These are phyloP conservation scores for Apophysomyces variabilis DNA, from an alignment of 371 early-diverging fungal genomes.

Conservation along the genomic window DNA sequence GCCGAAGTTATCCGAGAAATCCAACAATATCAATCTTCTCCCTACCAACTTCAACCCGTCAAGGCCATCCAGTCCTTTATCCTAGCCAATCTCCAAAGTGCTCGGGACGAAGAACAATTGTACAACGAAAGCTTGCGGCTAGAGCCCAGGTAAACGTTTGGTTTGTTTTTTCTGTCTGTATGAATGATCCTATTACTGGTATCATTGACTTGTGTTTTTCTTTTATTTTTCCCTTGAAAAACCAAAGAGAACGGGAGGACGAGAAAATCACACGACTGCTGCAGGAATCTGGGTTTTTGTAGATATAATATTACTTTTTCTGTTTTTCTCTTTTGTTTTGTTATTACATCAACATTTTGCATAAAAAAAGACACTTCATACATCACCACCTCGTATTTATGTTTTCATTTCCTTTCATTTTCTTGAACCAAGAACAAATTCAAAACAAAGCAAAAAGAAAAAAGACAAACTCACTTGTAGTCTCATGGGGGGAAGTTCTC, in stretches of 20 bases:
- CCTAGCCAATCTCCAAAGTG: slow-evolving; percentile 53
- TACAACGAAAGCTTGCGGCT: slow-evolving; percentile 78
- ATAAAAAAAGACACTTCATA: background rate
- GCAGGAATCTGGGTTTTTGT: slow-evolving; percentile 79
- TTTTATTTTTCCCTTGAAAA: background rate
- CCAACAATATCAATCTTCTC: slow-evolving; percentile 83
- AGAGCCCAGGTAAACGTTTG: slow-evolving; percentile 68
- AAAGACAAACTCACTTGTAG: no score
- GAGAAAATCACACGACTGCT: slow-evolving; percentile 79
- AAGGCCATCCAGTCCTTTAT: slow-evolving; percentile 86
- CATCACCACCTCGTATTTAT: no score
- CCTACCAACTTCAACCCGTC: slow-evolving; percentile 78
- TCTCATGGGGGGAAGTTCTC: no score
- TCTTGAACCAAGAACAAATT: no score
- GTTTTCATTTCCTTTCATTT: no score
- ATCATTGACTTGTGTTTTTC: background rate
- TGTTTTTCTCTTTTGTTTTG: background rate
- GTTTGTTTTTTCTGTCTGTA: background rate
- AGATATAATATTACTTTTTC: slow-evolving; percentile 15
- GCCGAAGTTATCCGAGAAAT: slow-evolving; percentile 90
- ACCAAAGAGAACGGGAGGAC: slow-evolving; percentile 72
- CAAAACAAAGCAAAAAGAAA: no score
- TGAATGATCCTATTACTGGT: background rate
- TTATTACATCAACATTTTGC: background rate
- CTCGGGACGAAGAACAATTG: slow-evolving; percentile 57